Base-by-base conservation (phyloP, 2,329 filamentous ascomycete genomes). In the Phyllosticta citriasiana region DNA sequence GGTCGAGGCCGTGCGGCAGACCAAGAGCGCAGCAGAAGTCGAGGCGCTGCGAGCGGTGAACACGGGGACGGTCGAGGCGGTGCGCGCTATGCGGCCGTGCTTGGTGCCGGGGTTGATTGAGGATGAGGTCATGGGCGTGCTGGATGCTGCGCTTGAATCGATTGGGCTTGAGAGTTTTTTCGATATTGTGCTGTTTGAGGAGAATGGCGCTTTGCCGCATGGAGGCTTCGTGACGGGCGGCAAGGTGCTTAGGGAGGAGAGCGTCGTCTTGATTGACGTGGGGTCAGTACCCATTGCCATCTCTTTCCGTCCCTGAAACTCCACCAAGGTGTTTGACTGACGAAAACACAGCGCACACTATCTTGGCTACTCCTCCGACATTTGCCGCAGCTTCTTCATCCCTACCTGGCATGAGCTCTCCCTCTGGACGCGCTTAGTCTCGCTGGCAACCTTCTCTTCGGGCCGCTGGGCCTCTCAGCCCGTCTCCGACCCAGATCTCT, bases 251-350 rank as follows among this genome's bases (percentile, higher is more conserved):
- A 78, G 79, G 10, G 66, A 77, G 12, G 80, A 83, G 51, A 83
- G 78, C 30, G 82, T 87, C 71, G 73, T 87, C 0, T 73, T 87
- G 12, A 86, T 87, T 53, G 84, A 87, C 62, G 83, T 86, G 10
- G 83, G 57, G 57, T 55, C 16, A 50, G 33, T 33, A n/a, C 16
- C 16, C 10, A 33, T 47, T 19, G 16, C 40, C n/a, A 5, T 77
- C 65, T 70, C 61, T 62, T 53, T 57, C 12, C 40, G 9, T 51
- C 22, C 47, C 8, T 9, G 9, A 10, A 22, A 22, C 26, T 6
- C 7, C 7, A 24, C 19, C 14, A 24, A 51, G 22, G 2, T 10
- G 22, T 10, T 5, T 6, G 14, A 10, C 60, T 61, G n/a, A 61
- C 52, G 3, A 10, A 19, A 40, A 73, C 16, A 10, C 35, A 60